phyloP scores from a whole-genome alignment of 371 early-diverging fungal species.

The Lichtheimia corymbifera region DNA sequence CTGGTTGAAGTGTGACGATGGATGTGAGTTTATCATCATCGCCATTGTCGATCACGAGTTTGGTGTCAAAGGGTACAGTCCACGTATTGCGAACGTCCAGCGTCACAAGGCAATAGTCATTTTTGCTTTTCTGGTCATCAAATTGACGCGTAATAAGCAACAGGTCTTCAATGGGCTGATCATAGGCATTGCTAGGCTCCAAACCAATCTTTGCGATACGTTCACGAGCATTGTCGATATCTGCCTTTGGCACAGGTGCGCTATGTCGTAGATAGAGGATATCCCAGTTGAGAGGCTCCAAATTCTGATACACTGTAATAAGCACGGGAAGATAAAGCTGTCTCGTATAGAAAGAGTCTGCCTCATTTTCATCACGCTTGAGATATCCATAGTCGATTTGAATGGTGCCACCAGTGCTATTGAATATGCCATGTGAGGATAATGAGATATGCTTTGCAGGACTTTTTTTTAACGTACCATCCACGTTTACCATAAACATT shows the following conservation, averaged over 20 bases:
- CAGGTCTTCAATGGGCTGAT: conserved; percentile 19
- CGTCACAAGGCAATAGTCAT: conserved; percentile 72
- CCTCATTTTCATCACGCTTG: conserved; percentile 22
- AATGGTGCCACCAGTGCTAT: conserved; percentile 71
- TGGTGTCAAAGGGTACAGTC: conserved; percentile 70
- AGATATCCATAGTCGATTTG: conserved; percentile 76
- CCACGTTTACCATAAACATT: conserved; percentile 78
- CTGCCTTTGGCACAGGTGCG: conserved; percentile 18
- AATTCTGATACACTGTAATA: conserved; percentile 68
- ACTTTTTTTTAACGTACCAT: conserved; percentile 51
- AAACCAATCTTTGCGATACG: conserved; percentile 8
- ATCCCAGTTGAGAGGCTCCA: conserved; percentile 70
- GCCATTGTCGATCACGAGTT: conserved; percentile 62
- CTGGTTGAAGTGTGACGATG: conserved; percentile 37
- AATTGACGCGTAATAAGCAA: conserved; percentile 19
- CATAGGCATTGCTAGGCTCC: conserved; percentile 1
- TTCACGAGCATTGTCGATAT: conserved; percentile 22
- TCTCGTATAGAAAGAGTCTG: conserved; percentile 62
- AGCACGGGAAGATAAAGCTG: conserved; percentile 72
- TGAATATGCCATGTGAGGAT: neutral
- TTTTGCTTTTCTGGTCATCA: conserved; percentile 28
- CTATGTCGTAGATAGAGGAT: conserved; percentile 56
- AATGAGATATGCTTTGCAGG: neutral
- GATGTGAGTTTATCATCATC: conserved; percentile 27
- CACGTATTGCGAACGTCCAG: conserved; percentile 81